A percentile compares a stretch with the other conserved stretches of the same genome.
Evolutionary conservation across 768 basidiomycete species (phyloP).

Genomic region (Rhizopogon salebrosus): DNA sequence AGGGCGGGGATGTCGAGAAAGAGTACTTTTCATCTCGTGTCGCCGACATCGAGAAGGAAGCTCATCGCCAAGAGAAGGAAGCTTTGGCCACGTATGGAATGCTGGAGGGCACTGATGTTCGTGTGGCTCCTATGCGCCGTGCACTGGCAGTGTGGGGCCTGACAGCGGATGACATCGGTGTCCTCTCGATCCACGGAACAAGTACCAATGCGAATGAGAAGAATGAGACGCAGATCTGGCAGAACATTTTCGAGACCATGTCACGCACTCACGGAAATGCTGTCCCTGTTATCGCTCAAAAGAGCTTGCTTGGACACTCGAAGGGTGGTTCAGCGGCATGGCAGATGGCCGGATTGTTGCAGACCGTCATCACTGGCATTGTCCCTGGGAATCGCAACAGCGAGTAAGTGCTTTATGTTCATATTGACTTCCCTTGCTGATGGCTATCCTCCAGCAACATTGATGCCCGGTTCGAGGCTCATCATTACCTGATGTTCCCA

Average conservation of each 20-base stretch:
- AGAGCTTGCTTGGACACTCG: slow-evolving; percentile 93
- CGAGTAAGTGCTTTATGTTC: slow-evolving; percentile 57
- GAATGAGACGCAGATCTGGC: slow-evolving; percentile 97
- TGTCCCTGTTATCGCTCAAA: slow-evolving; percentile 96
- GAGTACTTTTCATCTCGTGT: slow-evolving; percentile 75
- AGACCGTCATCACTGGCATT: slow-evolving; percentile 79
- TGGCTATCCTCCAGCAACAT: slow-evolving; percentile 59
- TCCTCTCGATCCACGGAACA: slow-evolving; percentile 85
- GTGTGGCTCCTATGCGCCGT: slow-evolving; percentile 86
- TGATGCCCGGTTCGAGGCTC: slow-evolving; percentile 87
- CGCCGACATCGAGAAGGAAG: slow-evolving; percentile 85
- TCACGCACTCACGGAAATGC: slow-evolving; percentile 92
- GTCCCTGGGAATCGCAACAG: slow-evolving; percentile 95
- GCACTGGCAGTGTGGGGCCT: slow-evolving; percentile 97
- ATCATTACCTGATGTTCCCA: slow-evolving; percentile 92
- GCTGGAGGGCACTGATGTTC: slow-evolving; percentile 83
- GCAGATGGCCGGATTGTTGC: slow-evolving; percentile 91
- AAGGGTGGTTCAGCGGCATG: slow-evolving; percentile 99
- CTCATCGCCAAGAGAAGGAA: slow-evolving; percentile 86
- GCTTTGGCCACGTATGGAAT: slow-evolving; percentile 93
- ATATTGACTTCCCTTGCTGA: neutral
- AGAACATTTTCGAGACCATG: slow-evolving; percentile 86
- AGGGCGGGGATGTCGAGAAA: slow-evolving; percentile 48
- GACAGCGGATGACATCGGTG: slow-evolving; percentile 87
- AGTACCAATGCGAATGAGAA: slow-evolving; percentile 91